Percentiles rank a stretch among this genome's conserved stretches.
Evolutionary conservation across 2,329 filamentous ascomycete genomes (phyloP).

Genomic region (Aspergillus floridensis): DNA sequence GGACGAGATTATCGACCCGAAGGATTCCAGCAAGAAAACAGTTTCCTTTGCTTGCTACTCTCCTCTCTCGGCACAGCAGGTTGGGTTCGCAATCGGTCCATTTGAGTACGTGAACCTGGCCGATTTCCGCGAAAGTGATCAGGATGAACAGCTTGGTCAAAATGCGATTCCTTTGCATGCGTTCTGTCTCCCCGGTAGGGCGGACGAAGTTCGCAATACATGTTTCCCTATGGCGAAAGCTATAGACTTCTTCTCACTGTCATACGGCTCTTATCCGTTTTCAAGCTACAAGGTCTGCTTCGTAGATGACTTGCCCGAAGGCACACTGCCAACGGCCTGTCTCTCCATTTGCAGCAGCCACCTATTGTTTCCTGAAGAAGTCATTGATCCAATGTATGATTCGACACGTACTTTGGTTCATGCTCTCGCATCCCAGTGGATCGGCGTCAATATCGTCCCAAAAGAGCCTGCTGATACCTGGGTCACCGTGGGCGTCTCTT

Average conservation of each 20-base stretch:
- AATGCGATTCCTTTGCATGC: slow-evolving; percentile 86
- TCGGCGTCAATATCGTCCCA: slow-evolving; percentile 86
- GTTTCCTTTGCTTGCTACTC: slow-evolving; percentile 77
- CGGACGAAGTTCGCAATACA: slow-evolving; percentile 80
- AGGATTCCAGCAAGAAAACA: slow-evolving; percentile 78
- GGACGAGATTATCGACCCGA: slow-evolving; percentile 75
- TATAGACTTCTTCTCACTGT: slow-evolving; percentile 86
- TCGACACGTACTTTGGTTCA: slow-evolving; percentile 78
- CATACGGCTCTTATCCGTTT: slow-evolving; percentile 88
- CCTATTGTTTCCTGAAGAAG: slow-evolving; percentile 76
- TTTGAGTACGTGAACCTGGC: slow-evolving; percentile 92
- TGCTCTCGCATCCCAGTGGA: slow-evolving; percentile 86
- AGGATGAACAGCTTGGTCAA: slow-evolving; percentile 84
- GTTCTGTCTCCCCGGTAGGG: slow-evolving; percentile 82
- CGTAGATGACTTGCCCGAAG: slow-evolving; percentile 78
- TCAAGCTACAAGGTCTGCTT: slow-evolving; percentile 91
- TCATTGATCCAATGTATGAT: slow-evolving; percentile 81
- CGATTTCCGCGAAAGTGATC: slow-evolving; percentile 83
- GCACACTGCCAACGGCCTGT: slow-evolving; percentile 74
- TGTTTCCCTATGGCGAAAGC: slow-evolving; percentile 79
- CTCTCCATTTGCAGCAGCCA: slow-evolving; percentile 84
- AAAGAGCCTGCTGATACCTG: slow-evolving; percentile 78
- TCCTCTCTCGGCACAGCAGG: slow-evolving; percentile 77
- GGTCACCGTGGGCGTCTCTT: slow-evolving; percentile 84
- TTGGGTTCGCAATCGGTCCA: slow-evolving; percentile 90